These are phyloP conservation scores for Paratinospora sagittata DNA, from an alignment of 164 flowering plant genomes.

Conservation along the genomic window DNA sequence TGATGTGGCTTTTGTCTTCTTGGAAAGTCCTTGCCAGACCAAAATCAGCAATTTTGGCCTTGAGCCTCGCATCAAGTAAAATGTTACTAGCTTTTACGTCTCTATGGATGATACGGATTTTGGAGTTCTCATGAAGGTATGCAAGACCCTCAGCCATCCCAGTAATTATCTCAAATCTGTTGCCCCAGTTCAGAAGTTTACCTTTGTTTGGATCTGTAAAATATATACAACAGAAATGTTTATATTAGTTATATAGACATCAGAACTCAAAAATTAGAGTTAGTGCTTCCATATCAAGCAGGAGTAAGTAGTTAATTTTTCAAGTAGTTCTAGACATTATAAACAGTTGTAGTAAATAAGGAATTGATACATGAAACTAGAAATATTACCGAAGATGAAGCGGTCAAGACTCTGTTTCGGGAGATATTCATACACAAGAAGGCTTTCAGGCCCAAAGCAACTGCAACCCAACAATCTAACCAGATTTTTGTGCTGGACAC, in stretches of 20 bases:
- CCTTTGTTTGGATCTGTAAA: slow-evolving; percentile 43
- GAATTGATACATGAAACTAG: neutral
- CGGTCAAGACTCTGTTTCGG: slow-evolving; percentile 40
- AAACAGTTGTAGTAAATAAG: neutral
- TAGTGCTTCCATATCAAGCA: too few relatives aligned
- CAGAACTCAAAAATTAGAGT: too few relatives aligned
- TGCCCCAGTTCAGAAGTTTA: slow-evolving; percentile 44
- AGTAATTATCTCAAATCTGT: slow-evolving; percentile 32
- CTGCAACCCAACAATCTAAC: slow-evolving; percentile 42
- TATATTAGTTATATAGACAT: neutral
- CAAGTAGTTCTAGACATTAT: too few relatives aligned
- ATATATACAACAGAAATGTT: too few relatives aligned
- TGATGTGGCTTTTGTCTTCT: slow-evolving; percentile 89
- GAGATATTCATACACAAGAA: slow-evolving; percentile 45
- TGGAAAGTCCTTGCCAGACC: slow-evolving; percentile 71
- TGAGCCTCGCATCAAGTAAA: slow-evolving; percentile 39
- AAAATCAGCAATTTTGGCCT: slow-evolving; percentile 70
- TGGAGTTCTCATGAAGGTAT: slow-evolving; percentile 37
- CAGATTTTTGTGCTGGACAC: slow-evolving; percentile 39
- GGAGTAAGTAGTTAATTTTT: too few relatives aligned
- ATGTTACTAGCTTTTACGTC: slow-evolving; percentile 40
- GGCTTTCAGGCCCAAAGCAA: slow-evolving; percentile 28
- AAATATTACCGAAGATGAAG: slow-evolving; percentile 17
- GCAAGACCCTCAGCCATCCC: slow-evolving; percentile 56
- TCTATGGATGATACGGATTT: slow-evolving; percentile 32